Conservation (phyloP, 495 filamentous ascomycete species). For the Polyplosphaeria fusca region DNA sequence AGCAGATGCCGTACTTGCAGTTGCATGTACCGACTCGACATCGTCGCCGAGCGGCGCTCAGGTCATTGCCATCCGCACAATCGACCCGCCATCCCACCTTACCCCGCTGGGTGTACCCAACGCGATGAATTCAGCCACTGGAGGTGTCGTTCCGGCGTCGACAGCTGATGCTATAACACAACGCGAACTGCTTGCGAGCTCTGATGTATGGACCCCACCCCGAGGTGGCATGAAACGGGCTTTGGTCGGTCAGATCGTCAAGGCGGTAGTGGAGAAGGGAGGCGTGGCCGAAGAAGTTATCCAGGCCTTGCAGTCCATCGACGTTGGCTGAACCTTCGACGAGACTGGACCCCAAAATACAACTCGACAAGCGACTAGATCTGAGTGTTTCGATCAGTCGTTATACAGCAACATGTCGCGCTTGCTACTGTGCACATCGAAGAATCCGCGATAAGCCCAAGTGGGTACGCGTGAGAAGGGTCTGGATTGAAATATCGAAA, state of each 20-base stretch:
- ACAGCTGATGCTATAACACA: conserved; percentile 45
- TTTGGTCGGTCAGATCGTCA: conserved; percentile 60
- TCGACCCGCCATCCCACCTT: conserved; percentile 70
- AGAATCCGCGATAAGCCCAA: no score
- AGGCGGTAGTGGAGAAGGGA: conserved; percentile 47
- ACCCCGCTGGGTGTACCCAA: conserved; percentile 69
- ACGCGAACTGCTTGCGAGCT: conserved; percentile 55
- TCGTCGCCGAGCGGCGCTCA: conserved; percentile 48
- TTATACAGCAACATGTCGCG: background rate
- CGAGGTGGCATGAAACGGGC: conserved; percentile 70
- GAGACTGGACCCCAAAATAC: no score
- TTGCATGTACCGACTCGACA: conserved; percentile 25
- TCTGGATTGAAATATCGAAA: no score
- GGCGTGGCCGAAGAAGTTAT: conserved; percentile 84
- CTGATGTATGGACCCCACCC: conserved; percentile 76
- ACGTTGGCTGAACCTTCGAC: conserved; percentile 34
- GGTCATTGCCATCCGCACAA: conserved; percentile 60
- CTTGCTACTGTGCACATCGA: background rate
- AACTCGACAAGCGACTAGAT: no score
- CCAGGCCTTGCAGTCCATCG: conserved; percentile 62
- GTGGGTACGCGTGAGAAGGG: no score
- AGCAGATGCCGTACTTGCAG: conserved; percentile 77
- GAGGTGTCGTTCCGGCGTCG: conserved; percentile 42
- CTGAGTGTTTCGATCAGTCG: no score
- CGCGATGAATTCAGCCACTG: conserved; percentile 63